A percentile compares a stretch with the other conserved stretches of the same genome.
These are phyloP conservation scores for Monosporascus sp. DNA, from an alignment of 2,329 filamentous ascomycete genomes.

Conservation along the genomic window DNA sequence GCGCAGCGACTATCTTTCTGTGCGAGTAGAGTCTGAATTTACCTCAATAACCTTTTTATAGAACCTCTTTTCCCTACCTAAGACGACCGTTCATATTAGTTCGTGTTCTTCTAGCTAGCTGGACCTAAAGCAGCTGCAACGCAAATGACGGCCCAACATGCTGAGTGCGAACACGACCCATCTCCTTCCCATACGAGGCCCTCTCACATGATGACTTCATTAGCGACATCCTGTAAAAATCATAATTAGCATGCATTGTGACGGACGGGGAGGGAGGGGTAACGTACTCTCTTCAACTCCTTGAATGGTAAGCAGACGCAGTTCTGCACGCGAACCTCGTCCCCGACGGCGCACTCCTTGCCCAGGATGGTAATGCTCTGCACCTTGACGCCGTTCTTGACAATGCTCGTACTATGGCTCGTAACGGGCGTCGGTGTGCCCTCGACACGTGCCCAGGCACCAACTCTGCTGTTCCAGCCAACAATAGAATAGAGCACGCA, in stretches of 20 bases:
- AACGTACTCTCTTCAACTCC: slow-evolving; percentile 86
- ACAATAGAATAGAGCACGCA: slow-evolving; percentile 95
- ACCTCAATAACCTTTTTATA: neutral
- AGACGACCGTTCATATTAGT: neutral
- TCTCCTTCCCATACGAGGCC: neutral
- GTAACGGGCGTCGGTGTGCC: slow-evolving; percentile 82
- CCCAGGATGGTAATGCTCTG: slow-evolving; percentile 97
- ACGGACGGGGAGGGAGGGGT: neutral
- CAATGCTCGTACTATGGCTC: slow-evolving; percentile 87
- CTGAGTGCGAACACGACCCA: neutral
- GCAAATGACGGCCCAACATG: neutral
- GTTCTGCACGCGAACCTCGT: slow-evolving; percentile 95
- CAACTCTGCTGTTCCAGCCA: slow-evolving; percentile 92
- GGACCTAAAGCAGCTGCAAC: neutral
- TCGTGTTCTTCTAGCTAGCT: neutral
- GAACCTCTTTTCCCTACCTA: neutral
- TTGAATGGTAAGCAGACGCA: slow-evolving; percentile 97
- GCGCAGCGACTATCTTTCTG: too few relatives aligned
- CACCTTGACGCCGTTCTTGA: slow-evolving; percentile 98
- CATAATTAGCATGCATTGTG: neutral
- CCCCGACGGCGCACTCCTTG: slow-evolving; percentile 90
- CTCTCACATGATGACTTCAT: slow-evolving; percentile 85
- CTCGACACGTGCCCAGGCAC: slow-evolving; percentile 97
- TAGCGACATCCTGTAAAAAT: slow-evolving; percentile 67
- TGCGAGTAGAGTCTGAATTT: too few relatives aligned